These are phyloP conservation scores for Vigna angularis DNA, from an alignment of 306 rosid genomes.

Conservation along the genomic window DNA sequence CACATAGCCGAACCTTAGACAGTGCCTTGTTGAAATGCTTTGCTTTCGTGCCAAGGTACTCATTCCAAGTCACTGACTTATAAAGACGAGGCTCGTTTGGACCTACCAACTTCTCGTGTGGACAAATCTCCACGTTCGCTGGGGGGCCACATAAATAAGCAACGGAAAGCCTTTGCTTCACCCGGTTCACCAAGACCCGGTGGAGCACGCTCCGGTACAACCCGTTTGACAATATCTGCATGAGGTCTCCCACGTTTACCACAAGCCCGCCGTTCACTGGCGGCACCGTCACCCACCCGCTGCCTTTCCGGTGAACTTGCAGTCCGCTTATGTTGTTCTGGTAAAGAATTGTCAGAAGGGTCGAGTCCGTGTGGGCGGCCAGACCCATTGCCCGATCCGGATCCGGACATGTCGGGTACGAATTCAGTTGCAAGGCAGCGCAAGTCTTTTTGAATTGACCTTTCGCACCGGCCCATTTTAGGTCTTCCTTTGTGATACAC, in stretches of 20 bases:
- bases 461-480: conserved; percentile 71
- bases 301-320: conserved; percentile 68
- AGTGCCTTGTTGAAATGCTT: conserved; percentile 86
- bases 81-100: conserved; percentile 74
- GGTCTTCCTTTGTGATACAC: conserved; percentile 65
- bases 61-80: conserved; percentile 83
- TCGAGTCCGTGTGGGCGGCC: conserved; percentile 88
- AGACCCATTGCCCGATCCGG: conserved; percentile 98
- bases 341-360: conserved; percentile 72
- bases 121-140: conserved; percentile 57
- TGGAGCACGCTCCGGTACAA: conserved; percentile 72
- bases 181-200: conserved; percentile 80
- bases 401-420: conserved; percentile 88
- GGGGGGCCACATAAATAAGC: conserved; percentile 89
- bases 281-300: conserved; percentile 75
- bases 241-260: conserved; percentile 70
- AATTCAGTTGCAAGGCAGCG: conserved; percentile 77
- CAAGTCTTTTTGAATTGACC: conserved; percentile 50
- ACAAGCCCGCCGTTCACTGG: conserved; percentile 56
- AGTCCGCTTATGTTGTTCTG: conserved; percentile 80
- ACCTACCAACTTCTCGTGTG: conserved; percentile 62
- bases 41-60: conserved; percentile 85
- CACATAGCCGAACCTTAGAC: conserved; percentile 56
- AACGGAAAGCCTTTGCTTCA: conserved; percentile 59
- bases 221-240: conserved; percentile 86